phyloP scores from a whole-genome alignment of 2,329 filamentous ascomycete species.

The Colletotrichum melonis region DNA sequence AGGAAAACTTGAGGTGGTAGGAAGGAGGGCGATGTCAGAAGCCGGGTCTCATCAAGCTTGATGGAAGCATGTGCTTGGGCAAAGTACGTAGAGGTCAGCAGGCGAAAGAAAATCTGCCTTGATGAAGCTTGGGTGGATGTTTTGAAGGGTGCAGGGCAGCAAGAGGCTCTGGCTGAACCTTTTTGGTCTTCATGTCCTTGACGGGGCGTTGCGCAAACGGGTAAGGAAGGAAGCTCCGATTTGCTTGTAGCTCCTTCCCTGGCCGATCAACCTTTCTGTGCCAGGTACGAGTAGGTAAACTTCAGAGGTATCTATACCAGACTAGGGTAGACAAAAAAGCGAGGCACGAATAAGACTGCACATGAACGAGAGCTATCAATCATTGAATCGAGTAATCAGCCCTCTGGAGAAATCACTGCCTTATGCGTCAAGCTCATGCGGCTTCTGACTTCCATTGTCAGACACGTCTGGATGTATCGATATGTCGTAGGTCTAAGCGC shows the following conservation, averaged over 20 bases:
- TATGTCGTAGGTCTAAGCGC: neutral
- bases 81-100: neutral
- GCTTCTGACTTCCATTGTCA: neutral
- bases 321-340: too few species aligned
- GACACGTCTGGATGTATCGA: neutral
- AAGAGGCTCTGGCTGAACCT: neutral
- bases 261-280: too few species aligned
- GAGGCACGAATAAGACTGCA: too few species aligned
- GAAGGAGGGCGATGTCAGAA: neutral
- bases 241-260: too few species aligned
- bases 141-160: neutral
- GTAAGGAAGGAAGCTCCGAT: neutral
- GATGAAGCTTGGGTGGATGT: slow-evolving; percentile 5
- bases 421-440: neutral
- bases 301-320: too few species aligned
- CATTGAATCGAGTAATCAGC: neutral
- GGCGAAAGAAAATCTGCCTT: neutral
- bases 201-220: neutral
- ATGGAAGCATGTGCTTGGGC: neutral
- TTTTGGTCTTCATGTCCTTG: neutral
- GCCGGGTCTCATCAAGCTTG: neutral
- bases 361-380: neutral
- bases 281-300: too few species aligned
- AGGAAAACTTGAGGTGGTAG: neutral
- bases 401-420: neutral